Percentiles rank a stretch among this genome's conserved stretches.
These are phyloP conservation scores for Backusella tarrabulga DNA, from an alignment of 192 early-diverging fungal genomes.

Conservation along the genomic window DNA sequence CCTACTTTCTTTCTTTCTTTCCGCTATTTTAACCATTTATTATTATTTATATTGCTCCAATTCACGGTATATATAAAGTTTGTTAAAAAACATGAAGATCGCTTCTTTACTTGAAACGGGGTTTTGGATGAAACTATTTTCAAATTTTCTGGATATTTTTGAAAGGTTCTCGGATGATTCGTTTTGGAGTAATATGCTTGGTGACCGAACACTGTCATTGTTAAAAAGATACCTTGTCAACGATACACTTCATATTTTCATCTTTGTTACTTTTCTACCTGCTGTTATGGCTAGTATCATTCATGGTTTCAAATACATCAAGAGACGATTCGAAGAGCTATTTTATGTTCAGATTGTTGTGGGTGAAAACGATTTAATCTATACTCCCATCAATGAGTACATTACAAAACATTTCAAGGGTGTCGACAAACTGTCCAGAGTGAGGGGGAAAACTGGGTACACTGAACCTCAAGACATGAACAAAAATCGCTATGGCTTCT, in stretches of 20 bases:
- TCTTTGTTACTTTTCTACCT: conserved; percentile 12
- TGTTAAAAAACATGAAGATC: neutral
- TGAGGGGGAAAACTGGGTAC: neutral
- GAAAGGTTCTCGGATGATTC: conserved; percentile 10
- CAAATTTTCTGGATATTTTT: conserved; percentile 9
- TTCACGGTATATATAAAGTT: neutral
- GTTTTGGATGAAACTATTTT: neutral
- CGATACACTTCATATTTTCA: conserved; percentile 10
- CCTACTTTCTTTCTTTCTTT: neutral
- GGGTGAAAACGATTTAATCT: conserved; percentile 13
- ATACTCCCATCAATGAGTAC: conserved; percentile 9
- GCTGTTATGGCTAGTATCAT: neutral
- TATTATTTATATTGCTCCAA: neutral
- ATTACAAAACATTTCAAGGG: conserved; percentile 4
- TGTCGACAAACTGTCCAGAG: neutral
- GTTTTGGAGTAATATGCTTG: conserved; percentile 18
- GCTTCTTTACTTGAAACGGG: neutral
- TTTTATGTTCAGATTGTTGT: conserved; percentile 19
- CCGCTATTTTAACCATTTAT: neutral
- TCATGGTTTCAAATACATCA: neutral
- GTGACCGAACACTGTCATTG: conserved; percentile 1
- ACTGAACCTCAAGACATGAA: neutral
- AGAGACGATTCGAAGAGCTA: neutral
- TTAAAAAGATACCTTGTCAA: conserved; percentile 10
- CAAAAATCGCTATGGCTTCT: neutral